Evolutionary conservation across 2,329 filamentous ascomycete genomes (phyloP).

Genomic region (Alternaria brassicicola): DNA sequence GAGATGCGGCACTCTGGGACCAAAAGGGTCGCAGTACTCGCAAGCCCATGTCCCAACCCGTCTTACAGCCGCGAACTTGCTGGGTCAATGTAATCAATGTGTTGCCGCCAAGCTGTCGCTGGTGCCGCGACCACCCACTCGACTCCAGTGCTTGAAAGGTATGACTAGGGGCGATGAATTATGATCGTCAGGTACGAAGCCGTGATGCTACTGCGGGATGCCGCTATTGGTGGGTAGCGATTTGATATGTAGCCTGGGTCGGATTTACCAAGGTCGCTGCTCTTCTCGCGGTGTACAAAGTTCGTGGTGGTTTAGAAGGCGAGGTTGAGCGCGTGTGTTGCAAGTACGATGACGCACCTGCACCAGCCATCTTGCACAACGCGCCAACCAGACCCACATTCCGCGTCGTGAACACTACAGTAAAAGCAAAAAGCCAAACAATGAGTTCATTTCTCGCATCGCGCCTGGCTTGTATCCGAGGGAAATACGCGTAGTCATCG

Average conservation of each 20-base stretch:
- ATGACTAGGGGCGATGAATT: slow-evolving; percentile 17
- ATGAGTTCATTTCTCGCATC: background rate
- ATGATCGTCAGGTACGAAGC: slow-evolving; percentile 30
- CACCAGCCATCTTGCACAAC: background rate
- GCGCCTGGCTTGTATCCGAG: background rate
- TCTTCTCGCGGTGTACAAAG: background rate
- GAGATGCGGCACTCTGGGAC: slow-evolving; percentile 33
- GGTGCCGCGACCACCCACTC: slow-evolving; percentile 2
- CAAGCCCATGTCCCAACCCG: slow-evolving; percentile 14
- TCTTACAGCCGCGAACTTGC: slow-evolving; percentile 20
- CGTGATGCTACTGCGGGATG: background rate
- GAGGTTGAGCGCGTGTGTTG: background rate
- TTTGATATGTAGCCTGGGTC: background rate
- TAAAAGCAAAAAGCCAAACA: background rate
- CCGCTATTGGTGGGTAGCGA: background rate
- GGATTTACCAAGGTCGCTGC: background rate
- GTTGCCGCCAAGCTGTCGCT: slow-evolving; percentile 23
- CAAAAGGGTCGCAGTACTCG: slow-evolving; percentile 32
- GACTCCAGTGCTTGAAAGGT: slow-evolving; percentile 18
- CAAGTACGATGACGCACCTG: background rate
- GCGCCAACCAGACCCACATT: background rate
- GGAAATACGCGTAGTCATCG: background rate
- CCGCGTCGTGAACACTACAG: background rate
- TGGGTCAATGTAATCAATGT: slow-evolving; percentile 10
- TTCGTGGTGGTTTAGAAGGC: background rate